Evolutionary conservation across 805 yeast genomes (phyloP).

Genomic region (Sugiyamaella mastotermitis): DNA sequence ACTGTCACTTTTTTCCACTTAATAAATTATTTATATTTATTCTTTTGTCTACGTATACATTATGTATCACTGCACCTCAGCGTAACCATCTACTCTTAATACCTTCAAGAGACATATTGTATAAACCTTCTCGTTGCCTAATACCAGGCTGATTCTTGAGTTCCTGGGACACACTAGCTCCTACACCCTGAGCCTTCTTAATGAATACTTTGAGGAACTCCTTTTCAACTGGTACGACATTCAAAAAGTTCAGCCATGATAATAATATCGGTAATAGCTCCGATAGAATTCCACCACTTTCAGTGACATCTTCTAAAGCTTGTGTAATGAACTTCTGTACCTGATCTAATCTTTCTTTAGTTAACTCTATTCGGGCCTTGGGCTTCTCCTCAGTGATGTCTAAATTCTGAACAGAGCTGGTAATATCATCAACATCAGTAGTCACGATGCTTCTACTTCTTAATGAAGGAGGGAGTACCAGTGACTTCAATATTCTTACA

Average conservation of each 20-base stretch:
- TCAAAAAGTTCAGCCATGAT: conserved; percentile 52
- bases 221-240: conserved; percentile 33
- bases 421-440: conserved; percentile 10
- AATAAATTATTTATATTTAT: too few relatives aligned
- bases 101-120: conserved; percentile 14
- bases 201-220: conserved; percentile 29
- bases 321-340: conserved; percentile 37
- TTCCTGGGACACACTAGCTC: conserved; percentile 17
- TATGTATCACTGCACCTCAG: too few relatives aligned
- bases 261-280: conserved; percentile 38
- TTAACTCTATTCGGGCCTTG: conserved; percentile 34
- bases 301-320: conserved; percentile 22
- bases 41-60: conserved; percentile 5
- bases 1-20: too few relatives aligned
- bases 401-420: conserved; percentile 2
- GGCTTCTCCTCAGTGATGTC: conserved; percentile 1
- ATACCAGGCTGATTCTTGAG: conserved; percentile 1
- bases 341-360: conserved; percentile 36
- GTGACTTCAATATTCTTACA: conserved; percentile 64
- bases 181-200: conserved; percentile 26
- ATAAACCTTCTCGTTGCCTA: conserved; percentile 9
- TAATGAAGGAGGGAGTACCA: conserved; percentile 32
- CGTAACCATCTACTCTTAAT: conserved; percentile 13
- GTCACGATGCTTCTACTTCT: conserved; percentile 7
- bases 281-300: conserved; percentile 7